A percentile compares a stretch with the other conserved stretches of the same genome.
Evolutionary conservation across 108 stramenopile genomes (phyloP).

Genomic region (Discostella pseudostelligera): DNA sequence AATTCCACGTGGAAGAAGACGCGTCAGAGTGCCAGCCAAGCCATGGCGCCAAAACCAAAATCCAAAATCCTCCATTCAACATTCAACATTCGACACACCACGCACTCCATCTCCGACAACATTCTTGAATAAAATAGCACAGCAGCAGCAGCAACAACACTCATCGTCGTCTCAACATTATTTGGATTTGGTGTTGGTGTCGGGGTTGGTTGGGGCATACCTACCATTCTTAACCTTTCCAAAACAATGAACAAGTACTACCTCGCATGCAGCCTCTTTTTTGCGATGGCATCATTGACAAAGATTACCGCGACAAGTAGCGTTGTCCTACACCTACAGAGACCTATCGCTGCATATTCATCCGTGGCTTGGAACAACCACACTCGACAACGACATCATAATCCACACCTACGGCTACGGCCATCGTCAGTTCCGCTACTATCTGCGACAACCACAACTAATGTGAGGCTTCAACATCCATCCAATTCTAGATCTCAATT

Average conservation of each 20-base stretch:
- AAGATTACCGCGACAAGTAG: conserved; percentile 1
- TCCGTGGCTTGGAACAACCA: background rate
- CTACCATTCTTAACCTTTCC: no score
- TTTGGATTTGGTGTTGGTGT: no score
- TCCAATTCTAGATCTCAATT: background rate
- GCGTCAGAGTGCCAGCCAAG: no score
- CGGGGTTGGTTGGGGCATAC: no score
- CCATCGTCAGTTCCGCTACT: conserved; percentile 2
- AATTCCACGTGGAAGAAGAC: no score
- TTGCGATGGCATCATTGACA: conserved; percentile 9
- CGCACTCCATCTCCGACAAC: no score
- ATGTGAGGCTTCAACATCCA: background rate
- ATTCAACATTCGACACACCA: no score
- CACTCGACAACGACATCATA: conserved; percentile 2
- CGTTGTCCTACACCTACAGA: background rate
- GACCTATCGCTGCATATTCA: conserved; percentile 9
- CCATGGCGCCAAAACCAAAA: no score
- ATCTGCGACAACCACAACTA: background rate
- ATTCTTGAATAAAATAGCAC: no score
- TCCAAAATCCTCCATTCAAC: no score
- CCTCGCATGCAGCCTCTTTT: conserved; percentile 1
- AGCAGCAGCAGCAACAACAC: no score
- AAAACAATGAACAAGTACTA: conserved; percentile 3
- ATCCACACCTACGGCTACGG: background rate
- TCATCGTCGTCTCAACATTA: no score